A percentile compares a stretch with the other conserved stretches of the same genome.
Evolutionary conservation across 805 yeast species (phyloP).

Genomic region (Danielia reshetovae): DNA sequence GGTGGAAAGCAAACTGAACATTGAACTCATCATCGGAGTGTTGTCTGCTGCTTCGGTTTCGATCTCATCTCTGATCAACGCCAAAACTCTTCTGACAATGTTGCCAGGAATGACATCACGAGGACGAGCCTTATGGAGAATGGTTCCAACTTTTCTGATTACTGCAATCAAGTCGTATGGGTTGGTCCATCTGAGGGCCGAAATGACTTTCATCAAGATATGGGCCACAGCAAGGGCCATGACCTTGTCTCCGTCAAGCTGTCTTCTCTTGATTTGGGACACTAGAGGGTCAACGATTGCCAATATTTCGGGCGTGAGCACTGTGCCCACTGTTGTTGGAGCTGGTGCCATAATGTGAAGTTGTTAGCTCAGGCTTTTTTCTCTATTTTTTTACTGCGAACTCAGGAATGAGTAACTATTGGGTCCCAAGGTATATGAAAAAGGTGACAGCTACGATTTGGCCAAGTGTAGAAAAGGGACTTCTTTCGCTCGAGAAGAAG

Average conservation of each 20-base stretch:
- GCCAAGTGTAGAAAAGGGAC: too few relatives aligned
- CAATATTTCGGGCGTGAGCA: constrained; percentile 27
- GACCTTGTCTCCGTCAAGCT: constrained; percentile 71
- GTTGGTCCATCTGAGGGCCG: constrained; percentile 83
- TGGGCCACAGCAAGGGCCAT: constrained; percentile 89
- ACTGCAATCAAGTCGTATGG: constrained; percentile 68
- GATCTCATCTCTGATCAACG: constrained; percentile 82
- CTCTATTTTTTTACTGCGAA: not conserved
- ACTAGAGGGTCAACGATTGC: constrained; percentile 37
- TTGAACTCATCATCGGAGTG: constrained; percentile 61
- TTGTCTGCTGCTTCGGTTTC: constrained; percentile 42
- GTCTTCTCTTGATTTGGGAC: constrained; percentile 71
- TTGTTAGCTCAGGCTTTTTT: not conserved
- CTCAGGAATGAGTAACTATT: not conserved
- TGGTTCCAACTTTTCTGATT: constrained; percentile 69
- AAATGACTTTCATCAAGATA: constrained; percentile 78
- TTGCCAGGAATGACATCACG: constrained; percentile 87
- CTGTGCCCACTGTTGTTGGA: not conserved
- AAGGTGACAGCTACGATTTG: too few relatives aligned
- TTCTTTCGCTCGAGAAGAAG: too few relatives aligned
- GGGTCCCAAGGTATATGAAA: too few relatives aligned
- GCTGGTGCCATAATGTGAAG: not conserved
- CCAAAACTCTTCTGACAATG: constrained; percentile 82
- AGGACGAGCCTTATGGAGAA: constrained; percentile 77
- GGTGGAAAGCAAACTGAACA: constrained; percentile 81